A percentile compares a stretch with the other conserved stretches of the same genome.
Evolutionary conservation across 495 filamentous ascomycete genomes (phyloP).

Genomic region (Xylaria grammica): DNA sequence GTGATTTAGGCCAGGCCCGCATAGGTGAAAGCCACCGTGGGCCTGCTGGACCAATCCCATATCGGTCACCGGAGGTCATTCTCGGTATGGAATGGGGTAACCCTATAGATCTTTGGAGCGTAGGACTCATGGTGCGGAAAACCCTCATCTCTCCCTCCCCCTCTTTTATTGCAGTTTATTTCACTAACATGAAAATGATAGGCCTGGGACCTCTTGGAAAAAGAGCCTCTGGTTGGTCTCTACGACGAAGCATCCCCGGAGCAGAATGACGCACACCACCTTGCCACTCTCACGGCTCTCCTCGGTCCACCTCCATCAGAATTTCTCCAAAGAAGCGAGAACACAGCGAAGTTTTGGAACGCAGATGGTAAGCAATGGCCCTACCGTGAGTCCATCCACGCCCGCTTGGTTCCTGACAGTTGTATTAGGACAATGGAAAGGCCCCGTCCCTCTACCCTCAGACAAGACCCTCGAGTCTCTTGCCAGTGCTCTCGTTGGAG

Average conservation of each 20-base stretch:
- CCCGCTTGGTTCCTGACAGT: not conserved
- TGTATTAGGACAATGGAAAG: slow-evolving; percentile 29
- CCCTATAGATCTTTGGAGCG: slow-evolving; percentile 8
- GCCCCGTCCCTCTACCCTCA: slow-evolving; percentile 24
- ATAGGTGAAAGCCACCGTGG: slow-evolving; percentile 24
- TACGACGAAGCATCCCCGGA: slow-evolving; percentile 25
- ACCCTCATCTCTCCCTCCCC: not conserved
- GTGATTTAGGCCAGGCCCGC: slow-evolving; percentile 24
- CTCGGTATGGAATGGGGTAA: slow-evolving; percentile 5
- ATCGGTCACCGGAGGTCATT: slow-evolving; percentile 14
- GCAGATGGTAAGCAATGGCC: not conserved
- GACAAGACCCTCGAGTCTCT: slow-evolving; percentile 26
- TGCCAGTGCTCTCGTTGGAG: slow-evolving; percentile 19
- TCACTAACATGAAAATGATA: slow-evolving; percentile 18
- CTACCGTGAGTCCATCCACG: not conserved
- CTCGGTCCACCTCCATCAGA: slow-evolving; percentile 27
- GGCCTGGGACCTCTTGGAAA: slow-evolving; percentile 29
- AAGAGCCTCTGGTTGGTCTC: slow-evolving; percentile 23
- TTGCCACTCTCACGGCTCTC: slow-evolving; percentile 19
- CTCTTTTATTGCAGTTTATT: slow-evolving; percentile 16
- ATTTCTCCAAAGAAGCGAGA: slow-evolving; percentile 21
- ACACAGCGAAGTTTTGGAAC: slow-evolving; percentile 4
- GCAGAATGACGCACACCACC: slow-evolving; percentile 24
- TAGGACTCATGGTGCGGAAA: slow-evolving; percentile 7
- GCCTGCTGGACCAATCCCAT: slow-evolving; percentile 13